Percentiles rank a stretch among this genome's conserved stretches.
Conservation (phyloP, 2,329 filamentous ascomycete species). For the Keithomyces neogunnii region DNA sequence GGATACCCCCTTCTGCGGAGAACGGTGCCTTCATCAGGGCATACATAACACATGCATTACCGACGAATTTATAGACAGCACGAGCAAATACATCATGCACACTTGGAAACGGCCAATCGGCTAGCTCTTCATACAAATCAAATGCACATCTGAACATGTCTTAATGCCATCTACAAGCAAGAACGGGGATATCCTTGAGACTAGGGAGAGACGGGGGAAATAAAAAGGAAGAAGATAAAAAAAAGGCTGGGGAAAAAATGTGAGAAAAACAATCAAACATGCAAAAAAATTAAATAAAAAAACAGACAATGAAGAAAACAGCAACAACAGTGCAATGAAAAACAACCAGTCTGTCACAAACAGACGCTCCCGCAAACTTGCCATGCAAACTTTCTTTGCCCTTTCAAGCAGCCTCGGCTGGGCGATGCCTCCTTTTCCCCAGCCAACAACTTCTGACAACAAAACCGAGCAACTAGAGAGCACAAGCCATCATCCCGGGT, state of each 20-base stretch:
- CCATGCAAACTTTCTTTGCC: not conserved
- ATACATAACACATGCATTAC: not conserved
- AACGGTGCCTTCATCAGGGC: not conserved
- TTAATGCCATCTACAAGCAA: constrained; percentile 9
- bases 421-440: not conserved
- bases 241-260: constrained; percentile 2
- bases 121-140: not conserved
- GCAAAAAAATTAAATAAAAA: constrained; percentile 16
- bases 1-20: not conserved
- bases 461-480: not conserved
- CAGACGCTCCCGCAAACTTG: not conserved
- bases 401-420: not conserved
- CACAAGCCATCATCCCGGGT: not conserved
- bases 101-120: not conserved
- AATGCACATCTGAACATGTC: not conserved
- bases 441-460: not conserved
- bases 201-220: constrained; percentile 2
- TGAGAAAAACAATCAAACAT: constrained; percentile 8
- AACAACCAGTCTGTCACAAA: not conserved
- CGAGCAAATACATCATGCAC: not conserved
- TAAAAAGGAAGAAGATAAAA: constrained; percentile 12
- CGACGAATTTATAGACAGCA: not conserved
- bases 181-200: constrained; percentile 11
- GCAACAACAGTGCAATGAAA: constrained; percentile 15
- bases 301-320: constrained; percentile 13